These are phyloP conservation scores for Dactylonectria estremocensis DNA, from an alignment of 2,329 filamentous ascomycete genomes.

Conservation along the genomic window DNA sequence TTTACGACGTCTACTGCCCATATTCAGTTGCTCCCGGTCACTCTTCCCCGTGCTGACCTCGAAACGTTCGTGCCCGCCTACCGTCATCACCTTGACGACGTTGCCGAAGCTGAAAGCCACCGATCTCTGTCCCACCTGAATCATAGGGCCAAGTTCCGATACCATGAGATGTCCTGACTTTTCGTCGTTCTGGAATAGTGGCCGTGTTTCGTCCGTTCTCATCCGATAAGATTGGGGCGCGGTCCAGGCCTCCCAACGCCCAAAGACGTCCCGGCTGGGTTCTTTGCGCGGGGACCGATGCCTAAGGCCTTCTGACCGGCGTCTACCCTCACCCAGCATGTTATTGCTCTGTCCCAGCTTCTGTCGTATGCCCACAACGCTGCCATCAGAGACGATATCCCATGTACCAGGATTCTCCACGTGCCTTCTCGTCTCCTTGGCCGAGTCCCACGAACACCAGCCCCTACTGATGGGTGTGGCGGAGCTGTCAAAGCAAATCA, in stretches of 20 bases:
- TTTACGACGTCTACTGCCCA: slow-evolving; percentile 59
- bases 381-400: slow-evolving; percentile 73
- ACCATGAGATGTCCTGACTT: slow-evolving; percentile 73
- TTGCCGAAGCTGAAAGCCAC: slow-evolving; percentile 82
- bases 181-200: slow-evolving; percentile 59
- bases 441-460: slow-evolving; percentile 67
- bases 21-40: slow-evolving; percentile 52
- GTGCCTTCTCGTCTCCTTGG: slow-evolving; percentile 65
- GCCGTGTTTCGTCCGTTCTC: slow-evolving; percentile 62
- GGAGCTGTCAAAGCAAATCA: slow-evolving; percentile 68
- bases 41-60: slow-evolving; percentile 58
- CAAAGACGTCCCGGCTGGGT: slow-evolving; percentile 45
- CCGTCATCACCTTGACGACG: slow-evolving; percentile 78
- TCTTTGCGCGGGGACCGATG: slow-evolving; percentile 49
- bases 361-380: slow-evolving; percentile 74
- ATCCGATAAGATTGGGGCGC: slow-evolving; percentile 62
- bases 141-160: slow-evolving; percentile 75
- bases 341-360: slow-evolving; percentile 48
- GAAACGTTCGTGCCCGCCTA: slow-evolving; percentile 75
- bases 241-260: slow-evolving; percentile 70
- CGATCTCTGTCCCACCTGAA: slow-evolving; percentile 73
- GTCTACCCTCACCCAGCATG: slow-evolving; percentile 33
- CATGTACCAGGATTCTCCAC: slow-evolving; percentile 76
- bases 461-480: slow-evolving; percentile 56
- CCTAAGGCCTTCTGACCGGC: slow-evolving; percentile 45